These are phyloP conservation scores for Plasmodium cynomolgi DNA, from an alignment of 169 alveolate genomes.

Conservation along the genomic window DNA sequence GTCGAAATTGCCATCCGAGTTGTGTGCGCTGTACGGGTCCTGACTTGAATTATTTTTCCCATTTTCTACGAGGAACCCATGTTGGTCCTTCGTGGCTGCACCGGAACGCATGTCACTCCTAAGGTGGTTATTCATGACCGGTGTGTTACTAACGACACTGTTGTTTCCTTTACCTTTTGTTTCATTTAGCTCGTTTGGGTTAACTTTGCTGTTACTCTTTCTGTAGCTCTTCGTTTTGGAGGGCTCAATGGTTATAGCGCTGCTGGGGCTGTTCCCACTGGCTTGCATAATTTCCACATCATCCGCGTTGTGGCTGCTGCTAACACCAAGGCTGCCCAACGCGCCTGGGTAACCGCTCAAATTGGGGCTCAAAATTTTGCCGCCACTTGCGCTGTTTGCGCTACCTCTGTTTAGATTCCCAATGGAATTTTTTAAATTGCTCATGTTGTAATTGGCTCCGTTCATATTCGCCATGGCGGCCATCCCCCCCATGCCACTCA, in stretches of 20 bases:
- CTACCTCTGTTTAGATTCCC: neutral
- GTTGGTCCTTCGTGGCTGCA: neutral
- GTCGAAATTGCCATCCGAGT: neutral
- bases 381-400: neutral
- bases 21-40: neutral
- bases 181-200: neutral
- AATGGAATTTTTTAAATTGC: slow-evolving; percentile 1
- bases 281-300: neutral
- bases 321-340: neutral
- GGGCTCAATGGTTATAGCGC: neutral
- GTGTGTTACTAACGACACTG: neutral
- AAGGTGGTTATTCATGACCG: neutral
- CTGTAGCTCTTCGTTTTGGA: neutral
- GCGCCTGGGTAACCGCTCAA: neutral
- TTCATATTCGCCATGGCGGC: neutral
- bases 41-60: neutral
- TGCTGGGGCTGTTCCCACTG: neutral
- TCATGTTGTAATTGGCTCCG: neutral
- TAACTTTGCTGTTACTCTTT: neutral
- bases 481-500: neutral
- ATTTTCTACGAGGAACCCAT: neutral
- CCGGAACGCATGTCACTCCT: neutral
- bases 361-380: neutral
- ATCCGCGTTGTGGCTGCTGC: neutral
- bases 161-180: neutral